Evolutionary conservation across 768 basidiomycete species (phyloP), one percentile per base, ranked within the genome.

Genomic region (Collybiopsis confluens): DNA sequence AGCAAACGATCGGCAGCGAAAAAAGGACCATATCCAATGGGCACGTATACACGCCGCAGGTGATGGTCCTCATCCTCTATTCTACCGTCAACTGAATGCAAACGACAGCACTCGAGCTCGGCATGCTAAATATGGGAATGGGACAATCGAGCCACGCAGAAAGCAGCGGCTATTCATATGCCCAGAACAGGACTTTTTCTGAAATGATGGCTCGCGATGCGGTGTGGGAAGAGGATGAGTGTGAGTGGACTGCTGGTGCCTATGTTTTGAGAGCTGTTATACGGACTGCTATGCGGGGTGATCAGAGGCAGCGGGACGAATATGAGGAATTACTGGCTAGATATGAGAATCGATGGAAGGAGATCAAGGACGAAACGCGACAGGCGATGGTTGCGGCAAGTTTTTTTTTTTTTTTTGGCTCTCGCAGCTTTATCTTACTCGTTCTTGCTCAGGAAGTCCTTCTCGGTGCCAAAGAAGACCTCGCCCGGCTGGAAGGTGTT

Each of bases 311-410:
- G 57, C 68, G 77, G 56, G 72, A 76, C 38, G 75, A 81, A 54
- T 84, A 82, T 61, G 81, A 78, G 50, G 77, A 77, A 27, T 59
- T 85, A 20, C 51, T 85, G 62, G 70, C 74, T 38, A 76, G 73
- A 6, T 85, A 85, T 62, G 83, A 85, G 60, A 70, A 76, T n/a
- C 67, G 82, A 51, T 85, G 83, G 83, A 85, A 85, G 62, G 83
- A 85, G 63, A 85, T 85, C 56, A 82, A 81, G 62, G 83, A 85
- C 59, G 83, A 85, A 64, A 75, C 80, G 13, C 68, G 83, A 56
- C 83, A 85, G 64, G 75, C 77, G 1, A 72, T 83, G 56, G 83
- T 83, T 13, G 79, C 81, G 54, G 83, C 81, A 41, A 60, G 76
- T 58, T n/a, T 18, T 44, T 37, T 48, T 41, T 26, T 28, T 40